These are phyloP conservation scores for Rhynchosporium secalis DNA, from an alignment of 2,329 filamentous ascomycete genomes.

Conservation along the genomic window DNA sequence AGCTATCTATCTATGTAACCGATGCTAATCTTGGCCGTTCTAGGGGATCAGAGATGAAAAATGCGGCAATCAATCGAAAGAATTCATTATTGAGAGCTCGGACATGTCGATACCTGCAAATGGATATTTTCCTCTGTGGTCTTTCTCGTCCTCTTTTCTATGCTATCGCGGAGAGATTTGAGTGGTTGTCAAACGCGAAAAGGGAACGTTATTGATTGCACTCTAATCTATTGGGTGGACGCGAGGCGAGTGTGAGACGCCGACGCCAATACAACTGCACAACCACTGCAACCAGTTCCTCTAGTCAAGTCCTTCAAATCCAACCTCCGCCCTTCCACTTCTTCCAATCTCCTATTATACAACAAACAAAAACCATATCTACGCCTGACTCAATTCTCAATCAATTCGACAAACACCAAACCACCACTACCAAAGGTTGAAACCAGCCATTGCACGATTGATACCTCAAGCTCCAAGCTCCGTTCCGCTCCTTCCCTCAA, in stretches of 20 bases:
- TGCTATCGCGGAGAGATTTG: neutral
- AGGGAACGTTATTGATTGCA: neutral
- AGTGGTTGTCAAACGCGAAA: neutral
- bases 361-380: neutral
- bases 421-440: neutral
- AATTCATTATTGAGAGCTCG: too few species aligned
- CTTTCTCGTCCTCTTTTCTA: too few species aligned
- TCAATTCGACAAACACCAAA: constrained; percentile 2
- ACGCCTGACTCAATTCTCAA: neutral
- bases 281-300: too few species aligned
- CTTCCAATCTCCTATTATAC: neutral
- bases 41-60: too few species aligned
- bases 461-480: neutral
- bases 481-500: neutral
- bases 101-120: too few species aligned
- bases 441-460: neutral
- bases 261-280: neutral
- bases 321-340: neutral
- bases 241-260: neutral
- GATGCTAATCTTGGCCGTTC: too few species aligned
- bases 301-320: too few species aligned
- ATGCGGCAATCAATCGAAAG: too few species aligned
- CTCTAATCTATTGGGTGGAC: constrained; percentile 2
- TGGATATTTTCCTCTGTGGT: too few species aligned
- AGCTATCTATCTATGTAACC: too few species aligned